Conservation (phyloP, 495 filamentous ascomycete genomes). For the Neurospora sp. region DNA sequence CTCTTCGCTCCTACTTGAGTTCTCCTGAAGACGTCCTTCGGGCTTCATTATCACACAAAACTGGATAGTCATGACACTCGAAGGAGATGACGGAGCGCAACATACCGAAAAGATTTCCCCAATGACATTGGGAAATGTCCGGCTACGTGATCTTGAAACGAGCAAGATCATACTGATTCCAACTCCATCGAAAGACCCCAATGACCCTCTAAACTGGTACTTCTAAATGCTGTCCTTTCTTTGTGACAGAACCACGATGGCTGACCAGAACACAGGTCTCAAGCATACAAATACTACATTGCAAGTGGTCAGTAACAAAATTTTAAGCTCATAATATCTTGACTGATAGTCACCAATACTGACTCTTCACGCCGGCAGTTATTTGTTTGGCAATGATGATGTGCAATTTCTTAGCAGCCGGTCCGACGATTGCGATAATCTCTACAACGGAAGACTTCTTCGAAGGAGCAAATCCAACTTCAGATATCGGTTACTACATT, state of each 20-base stretch:
- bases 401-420: constrained; percentile 47
- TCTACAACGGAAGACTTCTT: constrained; percentile 39
- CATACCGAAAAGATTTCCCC: constrained; percentile 8
- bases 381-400: constrained; percentile 45
- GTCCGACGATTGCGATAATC: constrained; percentile 42
- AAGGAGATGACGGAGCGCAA: constrained; percentile 9
- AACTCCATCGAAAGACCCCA: constrained; percentile 45
- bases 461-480: constrained; percentile 14
- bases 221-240: neutral
- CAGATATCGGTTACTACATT: constrained; percentile 12
- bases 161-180: constrained; percentile 46
- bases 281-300: constrained; percentile 38
- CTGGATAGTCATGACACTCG: constrained; percentile 10
- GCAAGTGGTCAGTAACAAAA: constrained; percentile 16
- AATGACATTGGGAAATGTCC: constrained; percentile 34
- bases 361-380: constrained; percentile 9
- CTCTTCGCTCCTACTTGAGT: neutral
- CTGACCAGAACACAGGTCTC: constrained; percentile 25
- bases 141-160: constrained; percentile 39
- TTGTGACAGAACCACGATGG: neutral
- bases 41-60: constrained; percentile 5
- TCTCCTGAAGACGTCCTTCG: neutral
- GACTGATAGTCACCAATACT: neutral
- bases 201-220: constrained; percentile 49
- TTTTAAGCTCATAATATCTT: neutral